Conservation (phyloP, 352 stramenopile genomes). For the Pythium aristosporum region DNA sequence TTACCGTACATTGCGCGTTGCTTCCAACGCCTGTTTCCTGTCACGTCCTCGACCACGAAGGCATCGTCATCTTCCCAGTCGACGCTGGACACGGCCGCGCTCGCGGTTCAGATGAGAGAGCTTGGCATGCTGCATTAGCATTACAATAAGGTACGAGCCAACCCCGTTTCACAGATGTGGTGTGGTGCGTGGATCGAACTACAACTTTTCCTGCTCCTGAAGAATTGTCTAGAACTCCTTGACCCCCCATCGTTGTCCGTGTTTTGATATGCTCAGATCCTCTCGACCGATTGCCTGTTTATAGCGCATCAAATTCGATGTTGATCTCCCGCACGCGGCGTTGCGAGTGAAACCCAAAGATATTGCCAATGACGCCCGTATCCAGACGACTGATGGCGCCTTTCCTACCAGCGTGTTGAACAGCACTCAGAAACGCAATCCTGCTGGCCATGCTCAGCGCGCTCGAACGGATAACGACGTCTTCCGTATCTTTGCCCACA, state of each 20-base stretch:
- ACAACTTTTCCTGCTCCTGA: too few species aligned
- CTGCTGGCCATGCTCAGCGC: neutral
- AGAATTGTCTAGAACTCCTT: too few species aligned
- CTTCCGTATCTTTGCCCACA: neutral
- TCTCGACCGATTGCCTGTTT: too few species aligned
- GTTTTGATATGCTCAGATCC: too few species aligned
- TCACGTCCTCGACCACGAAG: neutral
- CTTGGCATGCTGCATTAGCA: neutral
- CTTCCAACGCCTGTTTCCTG: slow-evolving; percentile 67
- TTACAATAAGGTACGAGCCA: neutral
- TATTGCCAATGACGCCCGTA: neutral
- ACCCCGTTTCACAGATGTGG: too few species aligned
- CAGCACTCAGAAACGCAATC: slow-evolving; percentile 3
- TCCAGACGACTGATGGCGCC: neutral
- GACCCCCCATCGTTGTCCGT: too few species aligned
- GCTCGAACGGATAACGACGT: neutral
- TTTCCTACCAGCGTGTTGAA: neutral
- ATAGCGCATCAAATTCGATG: too few species aligned
- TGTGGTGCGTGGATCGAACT: too few species aligned
- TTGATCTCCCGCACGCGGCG: too few species aligned
- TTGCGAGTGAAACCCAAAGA: too few species aligned
- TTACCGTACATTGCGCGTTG: slow-evolving; percentile 71
- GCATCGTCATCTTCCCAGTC: slow-evolving; percentile 19
- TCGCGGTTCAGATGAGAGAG: slow-evolving; percentile 51
- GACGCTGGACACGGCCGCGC: slow-evolving; percentile 24